Evolutionary conservation across 176 grass and related monocot genomes (phyloP).

Genomic region (Raddia distichophylla): DNA sequence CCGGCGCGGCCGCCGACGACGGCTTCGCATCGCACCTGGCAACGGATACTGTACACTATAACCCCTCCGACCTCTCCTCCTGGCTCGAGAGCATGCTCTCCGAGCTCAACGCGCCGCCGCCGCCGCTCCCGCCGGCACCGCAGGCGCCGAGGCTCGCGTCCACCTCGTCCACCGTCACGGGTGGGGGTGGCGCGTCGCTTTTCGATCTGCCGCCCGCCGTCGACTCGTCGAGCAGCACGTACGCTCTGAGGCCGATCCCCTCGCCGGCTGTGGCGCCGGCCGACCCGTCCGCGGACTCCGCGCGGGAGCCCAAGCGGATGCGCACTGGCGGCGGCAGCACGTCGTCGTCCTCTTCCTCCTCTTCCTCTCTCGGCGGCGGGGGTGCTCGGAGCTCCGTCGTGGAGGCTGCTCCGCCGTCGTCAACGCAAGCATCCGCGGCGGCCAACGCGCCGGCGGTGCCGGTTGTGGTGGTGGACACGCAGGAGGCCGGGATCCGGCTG

Average conservation of each 20-base stretch:
- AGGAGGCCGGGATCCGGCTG: slow-evolving; percentile 84
- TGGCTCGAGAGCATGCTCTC: slow-evolving; percentile 92
- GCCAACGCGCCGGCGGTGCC: slow-evolving; percentile 41
- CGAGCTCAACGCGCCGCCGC: slow-evolving; percentile 77
- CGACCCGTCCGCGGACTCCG: slow-evolving; percentile 48
- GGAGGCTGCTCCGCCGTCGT: slow-evolving; percentile 33
- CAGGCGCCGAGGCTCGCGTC: slow-evolving; percentile 7
- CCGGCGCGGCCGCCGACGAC: slow-evolving; percentile 39
- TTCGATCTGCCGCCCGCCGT: slow-evolving; percentile 35
- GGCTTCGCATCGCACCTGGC: slow-evolving; percentile 60
- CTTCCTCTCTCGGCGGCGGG: slow-evolving; percentile 59
- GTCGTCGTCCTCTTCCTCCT: slow-evolving; percentile 72
- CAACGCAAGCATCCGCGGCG: slow-evolving; percentile 33
- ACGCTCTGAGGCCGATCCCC: slow-evolving; percentile 57
- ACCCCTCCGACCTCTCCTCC: slow-evolving; percentile 79
- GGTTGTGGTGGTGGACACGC: slow-evolving; percentile 77
- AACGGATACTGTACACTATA: slow-evolving; percentile 84
- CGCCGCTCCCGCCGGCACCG: slow-evolving; percentile 50
- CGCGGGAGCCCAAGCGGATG: slow-evolving; percentile 74
- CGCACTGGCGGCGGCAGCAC: slow-evolving; percentile 68
- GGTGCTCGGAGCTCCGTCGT: slow-evolving; percentile 35
- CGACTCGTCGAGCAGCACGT: slow-evolving; percentile 59
- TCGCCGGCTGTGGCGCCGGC: slow-evolving; percentile 27
- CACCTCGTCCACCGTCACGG: slow-evolving; percentile 43
- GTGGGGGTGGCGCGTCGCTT: not conserved